Conservation (phyloP, 768 basidiomycete species). For the Suillus subaureus region DNA sequence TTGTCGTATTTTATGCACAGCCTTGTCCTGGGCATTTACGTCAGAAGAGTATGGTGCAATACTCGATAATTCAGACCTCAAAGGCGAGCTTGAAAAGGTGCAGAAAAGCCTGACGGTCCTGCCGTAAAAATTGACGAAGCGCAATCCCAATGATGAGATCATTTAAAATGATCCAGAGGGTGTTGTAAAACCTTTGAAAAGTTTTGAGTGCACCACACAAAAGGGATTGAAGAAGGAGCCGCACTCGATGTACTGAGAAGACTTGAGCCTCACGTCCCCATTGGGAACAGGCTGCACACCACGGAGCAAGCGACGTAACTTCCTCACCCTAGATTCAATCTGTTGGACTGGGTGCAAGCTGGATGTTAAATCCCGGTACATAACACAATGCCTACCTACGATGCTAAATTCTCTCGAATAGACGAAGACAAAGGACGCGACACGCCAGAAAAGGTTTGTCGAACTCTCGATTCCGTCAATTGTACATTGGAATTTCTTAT, state of each 20-base stretch:
- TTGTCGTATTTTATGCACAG: constrained; percentile 43
- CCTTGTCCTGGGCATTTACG: constrained; percentile 18
- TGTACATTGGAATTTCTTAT: constrained; percentile 4
- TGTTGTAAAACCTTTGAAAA: constrained; percentile 78
- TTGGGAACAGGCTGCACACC: constrained; percentile 37
- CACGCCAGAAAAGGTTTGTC: background rate
- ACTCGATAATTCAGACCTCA: constrained; percentile 37
- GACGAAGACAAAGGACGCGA: constrained; percentile 7
- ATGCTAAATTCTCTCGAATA: constrained; percentile 27
- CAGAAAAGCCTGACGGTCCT: constrained; percentile 59
- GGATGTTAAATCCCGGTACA: background rate
- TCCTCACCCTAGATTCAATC: constrained; percentile 54
- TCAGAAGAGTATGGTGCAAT: background rate
- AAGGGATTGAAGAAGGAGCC: background rate
- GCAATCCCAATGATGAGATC: constrained; percentile 85
- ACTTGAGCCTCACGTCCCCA: constrained; percentile 39
- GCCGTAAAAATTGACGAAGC: constrained; percentile 67
- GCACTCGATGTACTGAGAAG: constrained; percentile 70
- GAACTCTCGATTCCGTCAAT: constrained; percentile 13
- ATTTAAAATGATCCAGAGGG: constrained; percentile 88
- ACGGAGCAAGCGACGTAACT: constrained; percentile 43
- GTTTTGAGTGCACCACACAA: background rate
- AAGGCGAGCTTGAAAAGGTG: constrained; percentile 35
- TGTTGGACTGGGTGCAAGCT: constrained; percentile 51
- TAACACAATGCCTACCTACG: constrained; percentile 19